Conservation (phyloP, 257 asterid genomes). For the Buddleja alternifolia region DNA sequence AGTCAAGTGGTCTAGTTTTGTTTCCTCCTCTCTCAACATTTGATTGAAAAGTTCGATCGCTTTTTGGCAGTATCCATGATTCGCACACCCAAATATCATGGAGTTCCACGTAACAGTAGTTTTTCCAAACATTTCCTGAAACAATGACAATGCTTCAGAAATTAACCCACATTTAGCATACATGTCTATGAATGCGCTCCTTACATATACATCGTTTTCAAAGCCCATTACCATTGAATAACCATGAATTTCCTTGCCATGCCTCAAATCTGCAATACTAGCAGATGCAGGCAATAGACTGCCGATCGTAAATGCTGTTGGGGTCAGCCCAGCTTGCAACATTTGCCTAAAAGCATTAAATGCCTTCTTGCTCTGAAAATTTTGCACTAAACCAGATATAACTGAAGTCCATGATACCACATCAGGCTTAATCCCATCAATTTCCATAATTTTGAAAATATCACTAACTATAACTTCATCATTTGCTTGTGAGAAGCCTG, state of each 20-base stretch:
- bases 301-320: slow-evolving; percentile 66
- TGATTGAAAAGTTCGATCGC: slow-evolving; percentile 56
- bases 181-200: slow-evolving; percentile 70
- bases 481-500: slow-evolving; percentile 69
- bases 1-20: slow-evolving; percentile 62
- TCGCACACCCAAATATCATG: slow-evolving; percentile 77
- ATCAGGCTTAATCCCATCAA: slow-evolving; percentile 57
- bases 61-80: slow-evolving; percentile 59
- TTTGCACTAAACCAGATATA: slow-evolving; percentile 70
- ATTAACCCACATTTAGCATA: slow-evolving; percentile 74
- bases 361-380: slow-evolving; percentile 49
- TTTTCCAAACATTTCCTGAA: slow-evolving; percentile 41
- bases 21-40: slow-evolving; percentile 50
- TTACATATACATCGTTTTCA: slow-evolving; percentile 54
- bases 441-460: slow-evolving; percentile 44
- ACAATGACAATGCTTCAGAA: slow-evolving; percentile 49
- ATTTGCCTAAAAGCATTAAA: slow-evolving; percentile 46
- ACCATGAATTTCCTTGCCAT: slow-evolving; percentile 72
- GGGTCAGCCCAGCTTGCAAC: slow-evolving; percentile 48
- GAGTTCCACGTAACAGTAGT: slow-evolving; percentile 73
- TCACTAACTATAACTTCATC: slow-evolving; percentile 42
- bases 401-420: slow-evolving; percentile 75
- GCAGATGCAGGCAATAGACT: slow-evolving; percentile 67
- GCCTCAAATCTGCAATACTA: slow-evolving; percentile 51
- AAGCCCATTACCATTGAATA: slow-evolving; percentile 51